Conservation (phyloP, 257 asterid genomes). For the Plectranthus barbatus region DNA sequence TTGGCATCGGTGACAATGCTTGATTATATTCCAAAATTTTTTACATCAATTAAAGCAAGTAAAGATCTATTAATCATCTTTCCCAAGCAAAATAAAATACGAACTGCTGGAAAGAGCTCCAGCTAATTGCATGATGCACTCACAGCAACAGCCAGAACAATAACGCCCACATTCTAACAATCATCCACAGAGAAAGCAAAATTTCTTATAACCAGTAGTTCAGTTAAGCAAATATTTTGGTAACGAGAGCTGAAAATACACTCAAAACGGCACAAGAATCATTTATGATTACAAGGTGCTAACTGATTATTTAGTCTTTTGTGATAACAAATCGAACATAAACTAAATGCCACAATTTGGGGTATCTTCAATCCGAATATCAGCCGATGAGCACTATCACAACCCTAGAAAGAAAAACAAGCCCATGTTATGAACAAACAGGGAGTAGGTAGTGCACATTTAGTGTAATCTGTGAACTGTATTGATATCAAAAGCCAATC, state of each 20-base stretch:
- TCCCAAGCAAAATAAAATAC: too few relatives aligned
- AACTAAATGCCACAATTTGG: conserved; percentile 8
- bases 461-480: too few relatives aligned
- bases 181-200: conserved; percentile 37
- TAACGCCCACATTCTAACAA: conserved; percentile 26
- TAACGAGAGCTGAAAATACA: neutral
- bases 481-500: too few relatives aligned
- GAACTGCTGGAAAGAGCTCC: too few relatives aligned
- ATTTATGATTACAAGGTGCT: neutral
- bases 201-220: conserved; percentile 4
- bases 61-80: too few relatives aligned
- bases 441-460: too few relatives aligned
- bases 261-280: conserved; percentile 1
- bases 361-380: conserved; percentile 34
- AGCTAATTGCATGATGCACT: too few relatives aligned
- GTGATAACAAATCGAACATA: conserved; percentile 13
- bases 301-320: neutral
- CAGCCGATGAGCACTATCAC: conserved; percentile 43
- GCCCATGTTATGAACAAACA: conserved; percentile 13
- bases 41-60: too few relatives aligned
- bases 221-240: neutral
- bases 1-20: too few relatives aligned
- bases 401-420: conserved; percentile 45
- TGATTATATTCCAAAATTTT: too few relatives aligned
- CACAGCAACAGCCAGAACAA: conserved; percentile 35